phyloP scores from a whole-genome alignment of 192 early-diverging fungal species.

The Entomortierella beljakovae region DNA sequence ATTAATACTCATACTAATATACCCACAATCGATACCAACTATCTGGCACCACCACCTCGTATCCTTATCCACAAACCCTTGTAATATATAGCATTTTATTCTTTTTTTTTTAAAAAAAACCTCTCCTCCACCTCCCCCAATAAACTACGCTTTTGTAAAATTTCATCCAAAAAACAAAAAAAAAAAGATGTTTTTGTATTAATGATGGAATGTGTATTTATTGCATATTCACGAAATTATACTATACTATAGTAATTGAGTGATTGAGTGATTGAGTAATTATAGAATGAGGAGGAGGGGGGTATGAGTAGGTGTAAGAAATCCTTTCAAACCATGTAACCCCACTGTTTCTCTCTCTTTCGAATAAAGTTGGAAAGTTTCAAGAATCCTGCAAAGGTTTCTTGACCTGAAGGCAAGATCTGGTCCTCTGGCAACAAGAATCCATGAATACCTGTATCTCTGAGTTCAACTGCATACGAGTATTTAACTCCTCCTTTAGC shows the following conservation, averaged over 20 bases:
- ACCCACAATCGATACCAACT: constrained; percentile 44
- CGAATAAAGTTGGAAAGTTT: constrained; percentile 55
- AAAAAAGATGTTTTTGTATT: too few relatives aligned
- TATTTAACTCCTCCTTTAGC: constrained; percentile 65
- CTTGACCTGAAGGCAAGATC: constrained; percentile 63
- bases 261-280: too few relatives aligned
- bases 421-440: constrained; percentile 68
- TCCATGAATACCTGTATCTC: constrained; percentile 65
- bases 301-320: too few relatives aligned
- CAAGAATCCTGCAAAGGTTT: constrained; percentile 51
- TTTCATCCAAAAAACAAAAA: background rate
- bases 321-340: constrained; percentile 12
- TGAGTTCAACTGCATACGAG: constrained; percentile 69
- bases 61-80: constrained; percentile 40
- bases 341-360: constrained; percentile 56
- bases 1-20: constrained; percentile 1
- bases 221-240: too few relatives aligned
- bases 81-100: constrained; percentile 14
- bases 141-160: too few relatives aligned
- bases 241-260: too few relatives aligned
- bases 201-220: too few relatives aligned
- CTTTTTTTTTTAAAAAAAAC: too few relatives aligned
- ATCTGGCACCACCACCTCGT: constrained; percentile 39
- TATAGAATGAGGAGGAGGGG: too few relatives aligned
- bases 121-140: too few relatives aligned